Conservation (phyloP, 768 basidiomycete genomes). For the Auriculariales sp. region DNA sequence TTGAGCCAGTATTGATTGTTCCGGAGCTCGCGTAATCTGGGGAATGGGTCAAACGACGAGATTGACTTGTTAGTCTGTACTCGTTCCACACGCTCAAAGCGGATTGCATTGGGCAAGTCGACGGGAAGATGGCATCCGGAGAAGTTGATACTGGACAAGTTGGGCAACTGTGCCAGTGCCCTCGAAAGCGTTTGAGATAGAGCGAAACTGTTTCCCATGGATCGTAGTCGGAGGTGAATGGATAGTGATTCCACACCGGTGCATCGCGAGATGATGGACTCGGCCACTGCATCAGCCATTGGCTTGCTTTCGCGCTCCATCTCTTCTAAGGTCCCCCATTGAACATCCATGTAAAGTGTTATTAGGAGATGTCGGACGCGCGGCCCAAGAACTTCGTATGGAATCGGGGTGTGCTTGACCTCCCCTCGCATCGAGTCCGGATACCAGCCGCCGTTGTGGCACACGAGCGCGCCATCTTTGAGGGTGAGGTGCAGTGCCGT, state of each 20-base stretch:
- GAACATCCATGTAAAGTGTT: neutral
- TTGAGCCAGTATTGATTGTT: neutral
- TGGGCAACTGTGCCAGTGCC: neutral
- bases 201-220: neutral
- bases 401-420: neutral
- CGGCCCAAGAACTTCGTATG: neutral
- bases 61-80: neutral
- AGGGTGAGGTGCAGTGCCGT: neutral
- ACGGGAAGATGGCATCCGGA: neutral
- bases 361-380: neutral
- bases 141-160: neutral
- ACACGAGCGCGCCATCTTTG: neutral
- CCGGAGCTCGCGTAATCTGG: neutral
- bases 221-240: neutral
- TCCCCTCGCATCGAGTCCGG: neutral
- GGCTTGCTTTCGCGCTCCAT: neutral
- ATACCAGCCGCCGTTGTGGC: neutral
- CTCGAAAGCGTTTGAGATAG: neutral
- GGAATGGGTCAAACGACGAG: neutral
- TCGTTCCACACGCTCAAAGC: neutral
- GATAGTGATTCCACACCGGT: neutral
- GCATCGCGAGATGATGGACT: neutral
- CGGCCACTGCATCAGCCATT: neutral
- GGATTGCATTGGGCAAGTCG: neutral
- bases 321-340: neutral